phyloP scores from a whole-genome alignment of 2,329 filamentous ascomycete species.

The Emmonsia crescens region DNA sequence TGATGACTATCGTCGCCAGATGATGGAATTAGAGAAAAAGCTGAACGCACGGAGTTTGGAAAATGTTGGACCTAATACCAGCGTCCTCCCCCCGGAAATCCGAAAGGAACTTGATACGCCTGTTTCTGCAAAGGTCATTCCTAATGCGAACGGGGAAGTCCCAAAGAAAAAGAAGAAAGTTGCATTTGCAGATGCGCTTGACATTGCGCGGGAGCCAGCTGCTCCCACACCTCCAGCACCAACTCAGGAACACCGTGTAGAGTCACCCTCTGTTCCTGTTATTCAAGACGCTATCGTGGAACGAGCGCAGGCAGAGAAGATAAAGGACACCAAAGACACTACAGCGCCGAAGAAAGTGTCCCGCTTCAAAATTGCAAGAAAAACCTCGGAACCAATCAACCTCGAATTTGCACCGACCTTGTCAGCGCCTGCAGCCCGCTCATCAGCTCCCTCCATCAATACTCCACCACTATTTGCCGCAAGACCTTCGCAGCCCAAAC shows the following conservation, averaged over 20 bases:
- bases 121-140: constrained; percentile 8
- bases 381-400: constrained; percentile 9
- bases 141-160: constrained; percentile 18
- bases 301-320: constrained; percentile 21
- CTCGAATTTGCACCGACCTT: constrained; percentile 8
- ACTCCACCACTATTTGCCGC: constrained; percentile 27
- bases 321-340: constrained; percentile 12
- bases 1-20: constrained; percentile 65
- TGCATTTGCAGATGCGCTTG: constrained; percentile 64
- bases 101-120: constrained; percentile 21
- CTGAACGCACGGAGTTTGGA: constrained; percentile 50
- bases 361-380: constrained; percentile 33
- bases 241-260: constrained; percentile 19
- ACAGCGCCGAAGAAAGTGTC: constrained; percentile 28
- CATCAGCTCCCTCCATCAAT: constrained; percentile 12
- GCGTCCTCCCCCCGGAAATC: constrained; percentile 24
- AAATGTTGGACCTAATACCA: constrained; percentile 44
- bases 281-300: constrained; percentile 37
- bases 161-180: constrained; percentile 55
- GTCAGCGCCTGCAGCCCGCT: constrained; percentile 9
- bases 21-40: constrained; percentile 74
- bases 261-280: constrained; percentile 28
- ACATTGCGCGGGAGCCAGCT: constrained; percentile 48
- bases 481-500: constrained; percentile 26
- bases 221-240: constrained; percentile 13